Conservation (phyloP, 306 rosid species). For the Fragaria ananassa region DNA sequence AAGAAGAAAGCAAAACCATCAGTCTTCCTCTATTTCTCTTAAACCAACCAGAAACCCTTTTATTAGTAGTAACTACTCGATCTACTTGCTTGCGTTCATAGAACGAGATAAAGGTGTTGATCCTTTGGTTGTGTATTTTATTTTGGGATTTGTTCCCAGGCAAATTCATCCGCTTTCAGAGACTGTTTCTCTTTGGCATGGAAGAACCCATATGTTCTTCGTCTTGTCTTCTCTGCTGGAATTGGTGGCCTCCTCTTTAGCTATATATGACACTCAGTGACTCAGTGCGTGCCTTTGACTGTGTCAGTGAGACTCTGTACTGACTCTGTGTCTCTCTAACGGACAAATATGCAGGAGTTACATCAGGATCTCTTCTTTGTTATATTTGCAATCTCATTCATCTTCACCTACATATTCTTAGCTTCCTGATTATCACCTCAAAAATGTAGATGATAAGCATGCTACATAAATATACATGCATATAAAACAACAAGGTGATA, state of each 20-base stretch:
- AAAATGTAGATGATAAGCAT: no score
- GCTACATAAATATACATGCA: no score
- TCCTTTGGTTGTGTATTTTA: neutral
- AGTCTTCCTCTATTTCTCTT: no score
- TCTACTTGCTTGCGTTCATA: no score
- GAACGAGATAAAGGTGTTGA: neutral
- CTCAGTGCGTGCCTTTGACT: neutral
- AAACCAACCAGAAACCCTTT: no score
- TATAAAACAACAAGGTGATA: no score
- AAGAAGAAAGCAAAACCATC: no score
- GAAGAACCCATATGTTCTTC: conserved; percentile 65
- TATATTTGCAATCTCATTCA: no score
- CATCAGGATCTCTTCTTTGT: conserved; percentile 51
- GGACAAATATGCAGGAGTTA: conserved; percentile 41
- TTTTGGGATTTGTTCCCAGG: neutral
- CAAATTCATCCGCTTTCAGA: no score
- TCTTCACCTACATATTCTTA: no score
- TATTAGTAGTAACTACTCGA: no score
- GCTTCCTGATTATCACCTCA: no score
- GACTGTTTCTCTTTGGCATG: conserved; percentile 59
- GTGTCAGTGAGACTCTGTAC: neutral
- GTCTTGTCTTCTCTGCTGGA: conserved; percentile 67
- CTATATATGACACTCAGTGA: conserved; percentile 33
- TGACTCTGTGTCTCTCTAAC: neutral
- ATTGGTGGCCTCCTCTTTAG: conserved; percentile 70